Percentiles rank a stretch among this genome's conserved stretches.
phyloP scores from a whole-genome alignment of 441 rosid species.

The Gossypium trilobum region DNA sequence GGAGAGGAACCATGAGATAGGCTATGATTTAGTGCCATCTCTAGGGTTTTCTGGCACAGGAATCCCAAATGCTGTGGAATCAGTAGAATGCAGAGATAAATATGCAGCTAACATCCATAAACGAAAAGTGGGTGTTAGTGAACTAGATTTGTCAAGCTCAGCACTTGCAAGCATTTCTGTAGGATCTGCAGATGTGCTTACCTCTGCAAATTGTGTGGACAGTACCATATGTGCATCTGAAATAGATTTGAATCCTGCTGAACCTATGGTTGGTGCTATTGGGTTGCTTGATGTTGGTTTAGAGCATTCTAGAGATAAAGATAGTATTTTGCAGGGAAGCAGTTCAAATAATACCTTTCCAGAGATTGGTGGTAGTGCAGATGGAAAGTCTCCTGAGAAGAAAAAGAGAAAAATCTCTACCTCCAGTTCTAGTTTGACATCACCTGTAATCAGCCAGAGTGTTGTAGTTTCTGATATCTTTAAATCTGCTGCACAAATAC shows the following conservation, averaged over 20 bases:
- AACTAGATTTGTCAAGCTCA: constrained; percentile 26
- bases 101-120: constrained; percentile 11
- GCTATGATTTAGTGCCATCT: constrained; percentile 21
- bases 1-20: constrained; percentile 16
- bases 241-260: constrained; percentile 22
- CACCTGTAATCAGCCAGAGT: constrained; percentile 22
- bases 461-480: constrained; percentile 23
- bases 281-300: constrained; percentile 23
- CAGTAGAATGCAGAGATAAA: constrained; percentile 20
- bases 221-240: constrained; percentile 32
- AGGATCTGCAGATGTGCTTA: constrained; percentile 22
- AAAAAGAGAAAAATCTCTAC: constrained; percentile 29
- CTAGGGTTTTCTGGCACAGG: constrained; percentile 19
- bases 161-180: constrained; percentile 2
- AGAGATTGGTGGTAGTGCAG: constrained; percentile 22
- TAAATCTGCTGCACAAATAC: constrained; percentile 20
- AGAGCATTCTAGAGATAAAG: constrained; percentile 20
- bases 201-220: constrained; percentile 27
- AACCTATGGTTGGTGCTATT: constrained; percentile 14
- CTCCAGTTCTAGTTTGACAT: constrained; percentile 24
- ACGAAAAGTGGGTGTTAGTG: constrained; percentile 14
- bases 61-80: constrained; percentile 15
- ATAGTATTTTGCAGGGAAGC: constrained; percentile 19
- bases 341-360: constrained; percentile 20
- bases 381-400: constrained; percentile 20